Evolutionary conservation across 257 asterid species (phyloP), one percentile per base, ranked within the genome.

Genomic region (Plectranthus barbatus): DNA sequence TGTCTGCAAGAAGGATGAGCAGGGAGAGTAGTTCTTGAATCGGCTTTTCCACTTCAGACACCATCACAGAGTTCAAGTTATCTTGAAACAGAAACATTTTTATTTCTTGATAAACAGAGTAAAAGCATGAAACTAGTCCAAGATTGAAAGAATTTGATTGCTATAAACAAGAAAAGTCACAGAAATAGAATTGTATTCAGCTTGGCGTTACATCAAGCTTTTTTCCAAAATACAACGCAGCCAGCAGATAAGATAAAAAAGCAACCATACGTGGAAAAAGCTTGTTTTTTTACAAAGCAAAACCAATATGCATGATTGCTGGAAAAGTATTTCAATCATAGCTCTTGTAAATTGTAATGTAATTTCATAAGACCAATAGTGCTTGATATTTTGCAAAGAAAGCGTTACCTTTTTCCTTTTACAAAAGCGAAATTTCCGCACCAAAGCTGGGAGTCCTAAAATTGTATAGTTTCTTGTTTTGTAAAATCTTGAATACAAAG

Each of bases 11-110:
- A 41, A 77, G 72, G 74, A 84, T 84, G 4, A 77, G 79, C 7
- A 73, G 72, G 6, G 92, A 82, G 48, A 84, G 82, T 6, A 62
- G 67, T 8, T 80, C 79, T 36, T 76, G 77, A 76, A 84, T 78
- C 13, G 83, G 41, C 10, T 77, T 72, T 14, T 75, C 83, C 12
- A 62, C 83, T 40, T 81, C 83, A n/a, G 49, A 52, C 17, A 66
- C 70, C 33, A 64, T 31, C 4, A 29, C 49, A 57, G 48, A 50
- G 36, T 62, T 11, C n/a, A 50, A 29, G 51, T 21, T 53, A 44
- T 36, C 40, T 53, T 19, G 26, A 52, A 49, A 56, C 62, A 36
- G 48, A 56, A 56, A 56, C 63, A 56, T 37, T 12, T 36, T 56
- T 56, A 0, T n/a, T 26, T 23, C 5, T 7, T 29, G 4, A 23